Percentiles rank a stretch among this genome's conserved stretches.
phyloP scores from a whole-genome alignment of 2,329 filamentous ascomycete species.

The Phoma sp. region DNA sequence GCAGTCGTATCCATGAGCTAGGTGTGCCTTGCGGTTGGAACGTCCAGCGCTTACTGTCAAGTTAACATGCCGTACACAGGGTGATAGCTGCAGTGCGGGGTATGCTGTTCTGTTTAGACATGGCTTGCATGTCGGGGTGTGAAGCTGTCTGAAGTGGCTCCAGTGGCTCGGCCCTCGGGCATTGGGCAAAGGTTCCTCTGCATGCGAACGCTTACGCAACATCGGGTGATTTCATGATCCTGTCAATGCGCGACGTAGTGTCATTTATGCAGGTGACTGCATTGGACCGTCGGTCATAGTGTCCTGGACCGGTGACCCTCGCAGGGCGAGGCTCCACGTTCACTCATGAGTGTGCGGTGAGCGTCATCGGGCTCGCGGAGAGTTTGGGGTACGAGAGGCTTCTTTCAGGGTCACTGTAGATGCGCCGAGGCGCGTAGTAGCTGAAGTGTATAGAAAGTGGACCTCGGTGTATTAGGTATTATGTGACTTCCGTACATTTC shows the following conservation, averaged over 20 bases:
- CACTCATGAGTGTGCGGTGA: neutral
- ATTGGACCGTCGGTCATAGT: neutral
- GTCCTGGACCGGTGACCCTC: neutral
- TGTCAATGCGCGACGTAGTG: neutral
- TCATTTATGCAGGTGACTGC: neutral
- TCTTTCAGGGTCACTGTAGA: neutral
- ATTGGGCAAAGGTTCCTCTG: slow-evolving; percentile 20
- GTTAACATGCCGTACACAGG: too few relatives aligned
- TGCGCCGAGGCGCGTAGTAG: neutral
- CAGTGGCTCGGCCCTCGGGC: slow-evolving; percentile 22
- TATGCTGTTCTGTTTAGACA: neutral
- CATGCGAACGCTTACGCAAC: slow-evolving; percentile 8
- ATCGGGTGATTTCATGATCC: neutral
- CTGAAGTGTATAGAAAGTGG: neutral
- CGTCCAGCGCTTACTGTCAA: too few relatives aligned
- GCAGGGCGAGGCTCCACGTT: neutral
- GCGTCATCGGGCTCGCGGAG: neutral
- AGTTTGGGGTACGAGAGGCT: neutral
- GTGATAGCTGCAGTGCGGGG: neutral
- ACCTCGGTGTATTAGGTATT: neutral
- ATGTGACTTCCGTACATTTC: neutral
- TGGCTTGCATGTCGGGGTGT: neutral
- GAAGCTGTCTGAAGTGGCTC: slow-evolving; percentile 1
- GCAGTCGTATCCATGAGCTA: too few relatives aligned
- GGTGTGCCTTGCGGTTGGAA: too few relatives aligned